Evolutionary conservation across 2,329 filamentous ascomycete genomes (phyloP), one percentile per base, ranked within the genome.

Genomic region (Calycina herbarum): DNA sequence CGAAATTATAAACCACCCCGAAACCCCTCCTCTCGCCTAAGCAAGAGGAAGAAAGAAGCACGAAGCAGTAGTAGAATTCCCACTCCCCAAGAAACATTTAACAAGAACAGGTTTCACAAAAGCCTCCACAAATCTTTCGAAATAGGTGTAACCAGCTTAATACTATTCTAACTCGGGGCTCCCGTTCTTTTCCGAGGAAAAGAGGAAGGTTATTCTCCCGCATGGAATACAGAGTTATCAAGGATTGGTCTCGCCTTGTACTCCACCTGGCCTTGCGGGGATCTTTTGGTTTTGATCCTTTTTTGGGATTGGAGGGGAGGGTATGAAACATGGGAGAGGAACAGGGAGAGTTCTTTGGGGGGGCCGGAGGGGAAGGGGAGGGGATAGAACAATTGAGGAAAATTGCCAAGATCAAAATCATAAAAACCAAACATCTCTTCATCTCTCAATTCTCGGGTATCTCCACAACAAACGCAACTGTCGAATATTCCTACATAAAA

Each of bases 231-330:
- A 89, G 85, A 89, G 86, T 82, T 75, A 83, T 54, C 86, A 89
- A 89, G 87, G 87, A 89, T 86, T 80, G 81, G 77, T 87, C 87
- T 89, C 86, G 85, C 87, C 87, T 89, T 89, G 86, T 85, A 86
- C 87, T 89, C 86, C 87, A 89, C 87, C 87, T 86, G 83, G 86
- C 86, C 86, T 85, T 87, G 87, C 87, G 87, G 85, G 85, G 61
- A 20, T 61, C 11, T 40, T 38, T 38, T 13, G 8, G 3, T 17
- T 40, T 40, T 1, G 10, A 38, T 15, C 40, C 7, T 57, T 57
- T 38, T 42, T 7, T 59, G n/a, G 31, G 20, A 29, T 29, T 15
- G 17, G 51, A 24, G 35, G 58, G 17, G 33, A 48, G 20, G 24
- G 6, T 4, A 17, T 10, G 3, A 24, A 48, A n/a, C 11, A 7